Evolutionary conservation across 140 eudicot species (phyloP), one percentile per base, ranked within the genome.

Genomic region (Eryngium alpinum): DNA sequence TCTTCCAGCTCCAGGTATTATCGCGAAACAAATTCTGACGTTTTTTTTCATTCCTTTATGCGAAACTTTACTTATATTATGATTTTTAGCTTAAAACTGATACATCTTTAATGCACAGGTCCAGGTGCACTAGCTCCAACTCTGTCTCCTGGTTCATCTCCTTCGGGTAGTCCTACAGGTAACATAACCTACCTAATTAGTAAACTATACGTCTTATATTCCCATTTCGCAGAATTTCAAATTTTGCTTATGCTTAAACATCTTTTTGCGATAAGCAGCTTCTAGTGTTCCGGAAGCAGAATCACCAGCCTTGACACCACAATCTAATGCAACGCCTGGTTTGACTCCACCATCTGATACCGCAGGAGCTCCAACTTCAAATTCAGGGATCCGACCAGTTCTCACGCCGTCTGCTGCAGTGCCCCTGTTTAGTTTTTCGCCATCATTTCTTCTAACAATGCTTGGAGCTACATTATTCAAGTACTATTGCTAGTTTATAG

Each of bases 1-100:
- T 21, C 79, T 90, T 85, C 92, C 97, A 31, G 83, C 97, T 72
- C 93, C 95, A 85, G 98, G 97, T 92, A 90, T 75, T 34, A 33
- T 25, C 21, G 22, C 15, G 24, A 16, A 60, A 22, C 62, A 63
- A 63, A 16, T 21, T 79, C 25, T 79, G 7, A 25, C 18, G 24
- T 49, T 49, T n/a, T 44, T 6, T 14, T n/a, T 15, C 46, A 4
- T 46, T 76, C 0, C 27, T n/a, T 12, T 28, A 67, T 25, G 19
- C 74, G 28, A 16, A 43, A 67, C n/a, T 29, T 17, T 18, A 70
- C 22, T 49, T 28, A 22, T 49, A 72, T 67, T 2, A 50, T 78
- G 38, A 73, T 79, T 4, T 31, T 21, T 67, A 4, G 33, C 0
- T 62, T 19, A 12, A 60, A 12, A 63, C 25, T 76, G 7, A 19